Evolutionary conservation across 2,329 filamentous ascomycete genomes (phyloP).

Genomic region (Geosmithia putterillii): DNA sequence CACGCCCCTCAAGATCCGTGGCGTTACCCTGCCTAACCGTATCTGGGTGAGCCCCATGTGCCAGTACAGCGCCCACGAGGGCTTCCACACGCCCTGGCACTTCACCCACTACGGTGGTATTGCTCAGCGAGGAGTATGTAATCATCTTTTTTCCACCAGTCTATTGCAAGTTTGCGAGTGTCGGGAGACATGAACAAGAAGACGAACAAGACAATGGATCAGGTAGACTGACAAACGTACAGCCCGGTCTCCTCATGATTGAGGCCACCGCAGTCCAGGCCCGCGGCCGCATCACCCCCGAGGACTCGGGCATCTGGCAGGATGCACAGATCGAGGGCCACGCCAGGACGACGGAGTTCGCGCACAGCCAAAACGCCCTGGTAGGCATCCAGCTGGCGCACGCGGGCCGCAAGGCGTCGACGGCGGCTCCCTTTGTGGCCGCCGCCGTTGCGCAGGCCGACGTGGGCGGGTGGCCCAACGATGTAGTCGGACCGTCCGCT

Average conservation of each 20-base stretch:
- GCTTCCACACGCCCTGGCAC: conserved; percentile 60
- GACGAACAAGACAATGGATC: neutral
- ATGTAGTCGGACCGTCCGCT: conserved; percentile 14
- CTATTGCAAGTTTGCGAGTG: neutral
- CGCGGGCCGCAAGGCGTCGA: conserved; percentile 47
- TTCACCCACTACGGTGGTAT: conserved; percentile 60
- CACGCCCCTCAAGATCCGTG: conserved; percentile 28
- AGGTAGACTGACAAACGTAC: neutral
- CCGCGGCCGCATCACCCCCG: conserved; percentile 35
- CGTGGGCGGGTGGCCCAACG: conserved; percentile 28
- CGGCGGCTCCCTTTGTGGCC: conserved; percentile 42
- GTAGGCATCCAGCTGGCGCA: conserved; percentile 61
- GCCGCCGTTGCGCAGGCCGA: conserved; percentile 31
- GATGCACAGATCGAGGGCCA: conserved; percentile 55
- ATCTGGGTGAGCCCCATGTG: conserved; percentile 29
- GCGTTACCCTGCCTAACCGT: conserved; percentile 26
- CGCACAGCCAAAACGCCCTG: conserved; percentile 51
- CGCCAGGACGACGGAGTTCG: conserved; percentile 49
- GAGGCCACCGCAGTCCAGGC: conserved; percentile 3
- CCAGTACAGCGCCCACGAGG: conserved; percentile 26
- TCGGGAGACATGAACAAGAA: conserved; percentile 9
- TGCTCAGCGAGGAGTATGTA: conserved; percentile 42
- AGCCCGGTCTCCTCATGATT: conserved; percentile 4
- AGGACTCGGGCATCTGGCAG: conserved; percentile 57
- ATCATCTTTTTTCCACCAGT: neutral